Conservation (phyloP, 805 yeast genomes). For the Candida qinlingensis region DNA sequence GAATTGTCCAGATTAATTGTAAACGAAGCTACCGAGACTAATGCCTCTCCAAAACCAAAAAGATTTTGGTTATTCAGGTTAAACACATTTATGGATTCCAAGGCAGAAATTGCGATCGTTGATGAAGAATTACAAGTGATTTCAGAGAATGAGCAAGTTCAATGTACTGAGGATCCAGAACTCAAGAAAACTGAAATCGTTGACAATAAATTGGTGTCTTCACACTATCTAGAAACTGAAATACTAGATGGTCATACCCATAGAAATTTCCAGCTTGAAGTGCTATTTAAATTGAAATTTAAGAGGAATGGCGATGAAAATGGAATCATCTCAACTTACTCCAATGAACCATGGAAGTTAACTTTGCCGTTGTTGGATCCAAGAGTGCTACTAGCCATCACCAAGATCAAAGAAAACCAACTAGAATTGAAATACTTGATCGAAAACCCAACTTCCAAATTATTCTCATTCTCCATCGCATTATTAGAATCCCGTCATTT, state of each 20-base stretch:
- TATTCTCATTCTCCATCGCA: constrained; percentile 55
- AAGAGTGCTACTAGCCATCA: constrained; percentile 46
- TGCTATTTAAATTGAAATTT: constrained; percentile 29
- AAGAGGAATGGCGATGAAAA: constrained; percentile 20
- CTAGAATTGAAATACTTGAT: constrained; percentile 42
- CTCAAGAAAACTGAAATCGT: constrained; percentile 2
- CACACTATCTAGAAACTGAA: constrained; percentile 26
- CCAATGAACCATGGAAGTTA: constrained; percentile 42
- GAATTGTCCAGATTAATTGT: background rate
- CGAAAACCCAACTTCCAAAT: constrained; percentile 72
- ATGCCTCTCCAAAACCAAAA: constrained; percentile 25
- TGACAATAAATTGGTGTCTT: constrained; percentile 10
- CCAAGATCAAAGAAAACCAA: constrained; percentile 10
- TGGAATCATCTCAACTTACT: constrained; percentile 25
- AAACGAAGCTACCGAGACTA: background rate
- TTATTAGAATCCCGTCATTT: constrained; percentile 33
- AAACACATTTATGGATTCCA: constrained; percentile 21
- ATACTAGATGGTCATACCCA: constrained; percentile 35
- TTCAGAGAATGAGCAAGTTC: constrained; percentile 30
- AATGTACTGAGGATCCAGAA: constrained; percentile 26
- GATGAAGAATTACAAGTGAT: constrained; percentile 23
- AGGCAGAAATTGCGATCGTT: constrained; percentile 29
- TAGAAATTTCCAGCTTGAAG: constrained; percentile 31
- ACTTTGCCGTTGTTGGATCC: constrained; percentile 65
- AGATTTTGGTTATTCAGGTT: constrained; percentile 32